Evolutionary conservation across 306 rosid genomes (phyloP).

Genomic region (Ochetophila trinervis): DNA sequence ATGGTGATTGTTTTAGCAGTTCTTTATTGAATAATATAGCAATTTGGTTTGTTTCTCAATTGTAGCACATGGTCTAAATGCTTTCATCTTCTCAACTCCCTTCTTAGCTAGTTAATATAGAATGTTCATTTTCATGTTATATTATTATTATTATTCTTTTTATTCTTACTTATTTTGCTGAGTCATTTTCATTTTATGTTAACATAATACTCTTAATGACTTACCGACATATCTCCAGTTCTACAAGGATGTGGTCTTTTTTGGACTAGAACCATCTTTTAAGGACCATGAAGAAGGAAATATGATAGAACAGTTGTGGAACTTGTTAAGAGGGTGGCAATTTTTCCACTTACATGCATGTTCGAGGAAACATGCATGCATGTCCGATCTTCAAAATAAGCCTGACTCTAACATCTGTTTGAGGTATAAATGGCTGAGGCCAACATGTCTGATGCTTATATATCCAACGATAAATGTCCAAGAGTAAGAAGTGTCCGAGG

Average conservation of each 20-base stretch:
- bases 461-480: too few species aligned
- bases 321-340: too few species aligned
- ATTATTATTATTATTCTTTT: constrained; percentile 12
- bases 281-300: constrained; percentile 64
- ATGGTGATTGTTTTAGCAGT: constrained; percentile 36
- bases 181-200: constrained; percentile 10
- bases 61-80: background rate
- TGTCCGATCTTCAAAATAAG: too few species aligned
- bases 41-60: constrained; percentile 13
- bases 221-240: constrained; percentile 65
- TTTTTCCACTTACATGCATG: too few species aligned
- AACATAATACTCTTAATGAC: constrained; percentile 73
- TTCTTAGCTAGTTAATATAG: constrained; percentile 7
- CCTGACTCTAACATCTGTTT: too few species aligned
- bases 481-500: too few species aligned
- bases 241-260: constrained; percentile 74
- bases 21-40: background rate
- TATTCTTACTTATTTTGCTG: background rate
- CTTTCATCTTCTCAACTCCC: constrained; percentile 8
- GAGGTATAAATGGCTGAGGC: too few species aligned
- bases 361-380: too few species aligned
- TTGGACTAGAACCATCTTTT: constrained; percentile 58
- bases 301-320: constrained; percentile 54
- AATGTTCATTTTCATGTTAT: constrained; percentile 10
- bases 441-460: too few species aligned